phyloP scores from a whole-genome alignment of 2,329 filamentous ascomycete species.

The Elsinoe ampelina region DNA sequence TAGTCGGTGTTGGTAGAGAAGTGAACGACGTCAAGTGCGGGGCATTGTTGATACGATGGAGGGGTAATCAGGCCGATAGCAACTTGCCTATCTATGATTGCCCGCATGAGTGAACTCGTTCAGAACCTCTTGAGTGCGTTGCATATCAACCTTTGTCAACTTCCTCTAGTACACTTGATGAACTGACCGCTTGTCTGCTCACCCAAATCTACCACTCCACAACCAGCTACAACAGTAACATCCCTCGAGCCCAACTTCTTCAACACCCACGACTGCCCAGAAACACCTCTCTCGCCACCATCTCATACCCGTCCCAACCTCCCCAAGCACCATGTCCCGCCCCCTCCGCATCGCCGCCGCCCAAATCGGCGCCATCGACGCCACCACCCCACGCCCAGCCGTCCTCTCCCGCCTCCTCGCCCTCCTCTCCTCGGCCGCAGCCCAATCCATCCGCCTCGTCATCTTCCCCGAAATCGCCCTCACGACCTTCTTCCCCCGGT shows the following conservation, averaged over 20 bases:
- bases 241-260: neutral
- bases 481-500: slow-evolving; percentile 49
- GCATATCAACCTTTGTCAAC: neutral
- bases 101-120: too few species aligned
- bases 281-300: neutral
- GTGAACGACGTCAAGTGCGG: neutral
- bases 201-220: too few species aligned
- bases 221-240: neutral
- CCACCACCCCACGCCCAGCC: slow-evolving; percentile 32
- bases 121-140: too few species aligned
- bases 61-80: slow-evolving; percentile 8
- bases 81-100: neutral
- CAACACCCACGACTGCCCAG: neutral
- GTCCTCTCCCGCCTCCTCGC: slow-evolving; percentile 42
- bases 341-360: slow-evolving; percentile 44
- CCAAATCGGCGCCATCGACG: slow-evolving; percentile 43
- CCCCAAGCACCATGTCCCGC: slow-evolving; percentile 27
- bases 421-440: slow-evolving; percentile 39
- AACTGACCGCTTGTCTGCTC: too few species aligned
- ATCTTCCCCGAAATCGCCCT: slow-evolving; percentile 48
- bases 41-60: slow-evolving; percentile 11
- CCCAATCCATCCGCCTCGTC: slow-evolving; percentile 39
- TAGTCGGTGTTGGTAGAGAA: neutral
- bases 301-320: too few species aligned
- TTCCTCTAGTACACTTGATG: neutral